Evolutionary conservation across 495 filamentous ascomycete genomes (phyloP).

Genomic region (Tuber brumale): DNA sequence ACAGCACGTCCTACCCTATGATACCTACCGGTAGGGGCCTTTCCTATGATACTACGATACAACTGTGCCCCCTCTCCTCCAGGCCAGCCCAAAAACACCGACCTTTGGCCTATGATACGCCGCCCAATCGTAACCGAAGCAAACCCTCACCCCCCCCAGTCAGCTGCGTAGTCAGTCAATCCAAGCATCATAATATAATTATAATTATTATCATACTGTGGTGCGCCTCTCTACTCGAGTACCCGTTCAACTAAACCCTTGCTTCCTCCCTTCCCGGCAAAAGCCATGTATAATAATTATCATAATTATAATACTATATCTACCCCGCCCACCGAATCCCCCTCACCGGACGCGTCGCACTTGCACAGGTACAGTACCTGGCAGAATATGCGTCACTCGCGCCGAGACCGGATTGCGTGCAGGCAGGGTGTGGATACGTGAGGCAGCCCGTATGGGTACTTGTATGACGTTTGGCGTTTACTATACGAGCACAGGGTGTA

Average conservation of each 20-base stretch:
- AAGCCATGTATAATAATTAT: not conserved
- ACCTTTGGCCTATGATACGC: too few relatives aligned
- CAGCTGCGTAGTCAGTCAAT: too few relatives aligned
- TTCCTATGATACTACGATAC: too few relatives aligned
- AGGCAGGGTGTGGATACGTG: not conserved
- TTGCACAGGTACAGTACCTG: not conserved
- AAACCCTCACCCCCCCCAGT: too few relatives aligned
- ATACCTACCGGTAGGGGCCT: too few relatives aligned
- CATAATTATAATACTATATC: not conserved
- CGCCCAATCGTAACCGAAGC: too few relatives aligned
- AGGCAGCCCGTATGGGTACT: not conserved
- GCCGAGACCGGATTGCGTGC: not conserved
- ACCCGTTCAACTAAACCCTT: not conserved
- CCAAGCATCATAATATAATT: too few relatives aligned
- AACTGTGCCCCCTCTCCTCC: too few relatives aligned
- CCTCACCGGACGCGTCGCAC: not conserved
- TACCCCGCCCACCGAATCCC: not conserved
- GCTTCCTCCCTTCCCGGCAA: not conserved
- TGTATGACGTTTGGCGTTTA: not conserved
- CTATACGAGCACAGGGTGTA: not conserved
- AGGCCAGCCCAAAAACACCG: too few relatives aligned
- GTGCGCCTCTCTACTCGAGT: too few relatives aligned
- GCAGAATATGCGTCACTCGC: not conserved
- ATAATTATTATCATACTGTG: too few relatives aligned
- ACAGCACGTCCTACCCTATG: too few relatives aligned